These are phyloP conservation scores for Mallotus nudiflorus DNA, from an alignment of 345 rosid genomes.

Conservation along the genomic window DNA sequence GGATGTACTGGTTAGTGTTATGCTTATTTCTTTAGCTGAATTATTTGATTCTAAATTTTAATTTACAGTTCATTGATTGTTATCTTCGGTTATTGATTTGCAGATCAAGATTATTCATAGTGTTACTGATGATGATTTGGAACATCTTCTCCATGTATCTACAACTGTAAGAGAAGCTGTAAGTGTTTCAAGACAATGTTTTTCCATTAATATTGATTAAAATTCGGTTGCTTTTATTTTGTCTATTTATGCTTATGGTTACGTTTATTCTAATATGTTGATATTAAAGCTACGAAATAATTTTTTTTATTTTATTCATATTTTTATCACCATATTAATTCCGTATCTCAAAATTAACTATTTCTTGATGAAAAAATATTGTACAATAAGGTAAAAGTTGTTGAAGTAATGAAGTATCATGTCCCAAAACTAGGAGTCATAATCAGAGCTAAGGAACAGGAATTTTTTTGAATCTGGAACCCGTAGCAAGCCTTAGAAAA, in stretches of 20 bases:
- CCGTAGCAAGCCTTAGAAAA: too few relatives aligned
- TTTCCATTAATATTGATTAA: not conserved
- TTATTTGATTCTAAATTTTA: constrained; percentile 5
- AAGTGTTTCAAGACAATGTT: constrained; percentile 29
- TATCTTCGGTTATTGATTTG: not conserved
- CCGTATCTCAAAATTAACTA: too few relatives aligned
- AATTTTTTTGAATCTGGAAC: too few relatives aligned
- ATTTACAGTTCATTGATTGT: constrained; percentile 2
- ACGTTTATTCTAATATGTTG: too few relatives aligned
- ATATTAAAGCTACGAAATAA: too few relatives aligned
- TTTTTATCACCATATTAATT: too few relatives aligned
- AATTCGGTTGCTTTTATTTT: not conserved
- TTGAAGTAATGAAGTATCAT: too few relatives aligned
- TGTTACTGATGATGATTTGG: constrained; percentile 73
- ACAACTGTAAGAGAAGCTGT: constrained; percentile 73
- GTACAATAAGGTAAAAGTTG: too few relatives aligned
- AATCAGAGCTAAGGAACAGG: too few relatives aligned
- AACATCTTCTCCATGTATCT: constrained; percentile 61
- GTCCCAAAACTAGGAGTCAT: too few relatives aligned
- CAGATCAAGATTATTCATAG: constrained; percentile 69
- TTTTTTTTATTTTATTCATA: too few relatives aligned
- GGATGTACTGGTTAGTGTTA: constrained; percentile 62
- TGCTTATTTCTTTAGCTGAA: not conserved
- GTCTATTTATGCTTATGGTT: not conserved
- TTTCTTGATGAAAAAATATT: too few relatives aligned